Percentiles rank a stretch among this genome's conserved stretches.
Evolutionary conservation across 257 asterid genomes (phyloP).

Genomic region (Penstemon newberryi): DNA sequence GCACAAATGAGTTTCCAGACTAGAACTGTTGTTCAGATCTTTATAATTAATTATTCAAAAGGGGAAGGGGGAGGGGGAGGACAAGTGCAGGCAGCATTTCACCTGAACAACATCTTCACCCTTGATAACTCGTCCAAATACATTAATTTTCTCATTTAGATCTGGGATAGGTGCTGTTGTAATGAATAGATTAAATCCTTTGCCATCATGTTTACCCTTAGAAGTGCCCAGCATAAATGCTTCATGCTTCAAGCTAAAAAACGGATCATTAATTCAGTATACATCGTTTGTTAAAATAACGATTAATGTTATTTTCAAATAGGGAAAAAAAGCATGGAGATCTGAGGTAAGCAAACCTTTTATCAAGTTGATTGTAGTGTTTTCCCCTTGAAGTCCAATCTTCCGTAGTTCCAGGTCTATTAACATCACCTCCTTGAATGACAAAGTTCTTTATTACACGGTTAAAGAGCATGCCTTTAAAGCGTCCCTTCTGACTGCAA

Average conservation of each 20-base stretch:
- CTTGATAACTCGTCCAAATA: constrained; percentile 87
- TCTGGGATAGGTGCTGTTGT: constrained; percentile 94
- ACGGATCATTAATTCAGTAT: constrained; percentile 10
- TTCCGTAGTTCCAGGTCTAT: constrained; percentile 62
- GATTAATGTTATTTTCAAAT: neutral
- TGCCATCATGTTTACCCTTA: constrained; percentile 59
- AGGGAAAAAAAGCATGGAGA: constrained; percentile 23
- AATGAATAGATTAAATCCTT: constrained; percentile 75
- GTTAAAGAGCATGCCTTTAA: constrained; percentile 82
- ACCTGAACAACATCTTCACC: constrained; percentile 99
- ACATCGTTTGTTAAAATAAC: neutral
- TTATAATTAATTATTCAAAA: neutral
- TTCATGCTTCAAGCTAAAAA: constrained; percentile 79
- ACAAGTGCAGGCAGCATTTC: neutral
- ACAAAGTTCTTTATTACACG: constrained; percentile 90
- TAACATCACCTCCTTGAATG: constrained; percentile 84
- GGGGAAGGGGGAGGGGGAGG: neutral
- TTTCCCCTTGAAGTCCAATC: constrained; percentile 95
- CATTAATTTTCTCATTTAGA: constrained; percentile 76
- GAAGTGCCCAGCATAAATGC: constrained; percentile 98
- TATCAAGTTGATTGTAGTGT: constrained; percentile 82
- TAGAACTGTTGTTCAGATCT: neutral
- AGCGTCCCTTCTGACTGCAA: constrained; percentile 73
- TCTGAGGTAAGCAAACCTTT: constrained; percentile 56
- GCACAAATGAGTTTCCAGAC: neutral